Evolutionary conservation across 305 asterid genomes (phyloP), one percentile per base, ranked within the genome.

Genomic region (Fraxinus sp.): DNA sequence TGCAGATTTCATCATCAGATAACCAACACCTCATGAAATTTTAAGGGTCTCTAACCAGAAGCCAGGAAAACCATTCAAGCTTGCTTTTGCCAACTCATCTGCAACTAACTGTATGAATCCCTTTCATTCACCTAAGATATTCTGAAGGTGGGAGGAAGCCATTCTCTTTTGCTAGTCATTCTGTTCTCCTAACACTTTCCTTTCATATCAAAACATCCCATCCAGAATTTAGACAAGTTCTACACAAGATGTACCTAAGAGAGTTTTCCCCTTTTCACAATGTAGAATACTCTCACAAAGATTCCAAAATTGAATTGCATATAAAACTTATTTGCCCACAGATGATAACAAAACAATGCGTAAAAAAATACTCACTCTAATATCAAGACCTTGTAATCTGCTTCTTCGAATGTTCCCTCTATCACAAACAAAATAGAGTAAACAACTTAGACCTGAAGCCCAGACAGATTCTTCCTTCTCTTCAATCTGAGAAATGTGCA

Each of bases 381-480:
- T 97, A 87, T 97, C 99, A 88, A 97, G 98, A 57, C 97, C 91
- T 87, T 90, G 91, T 82, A 97, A 92, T 91, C 98, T 92, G 90
- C 91, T 92, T 85, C 98, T 92, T 78, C 97, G 94, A 81, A 97
- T 92, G 90, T 92, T 93, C 88, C 99, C 98, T 89, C 93, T 93
- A 88, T 97, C 98, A 80, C 99, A 97, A 81, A 95, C 91, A 74
- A 97, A 93, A 87, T 97, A 95, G 79, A 97, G 89, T 77, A 97
- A 89, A 90, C 99, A 95, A 92, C 99, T 95, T 57, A 97, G 87
- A 79, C 97, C 91, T 87, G 99, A 95, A 85, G 99, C 97, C 99
- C 99, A 97, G 85, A 97, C 92, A 85, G 98, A 88, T 84, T 97
- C 99, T 84, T 92, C 96, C 84, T 86, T 91, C 89, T 95, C 98